Evolutionary conservation across 352 stramenopile species (phyloP).

Genomic region (Phytophthora colocasiae): DNA sequence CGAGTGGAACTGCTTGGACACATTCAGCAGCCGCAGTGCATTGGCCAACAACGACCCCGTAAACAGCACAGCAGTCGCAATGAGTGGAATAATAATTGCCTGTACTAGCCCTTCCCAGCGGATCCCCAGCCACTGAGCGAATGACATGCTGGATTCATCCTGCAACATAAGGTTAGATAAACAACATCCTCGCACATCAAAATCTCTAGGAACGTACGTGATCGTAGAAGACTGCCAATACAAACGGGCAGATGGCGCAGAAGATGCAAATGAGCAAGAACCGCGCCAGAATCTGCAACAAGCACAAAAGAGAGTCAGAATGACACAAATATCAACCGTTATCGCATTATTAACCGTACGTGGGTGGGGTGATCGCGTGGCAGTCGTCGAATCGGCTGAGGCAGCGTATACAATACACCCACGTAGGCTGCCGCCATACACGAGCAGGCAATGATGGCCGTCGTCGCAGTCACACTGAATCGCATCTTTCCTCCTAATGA

Average conservation of each 20-base stretch:
- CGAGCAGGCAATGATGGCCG: conserved; percentile 79
- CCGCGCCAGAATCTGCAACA: conserved; percentile 78
- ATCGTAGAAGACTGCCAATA: conserved; percentile 85
- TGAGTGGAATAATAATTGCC: conserved; percentile 66
- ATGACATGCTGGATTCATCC: conserved; percentile 82
- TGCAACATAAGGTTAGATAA: conserved; percentile 18
- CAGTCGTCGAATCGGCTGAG: conserved; percentile 71
- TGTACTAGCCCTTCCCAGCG: conserved; percentile 65
- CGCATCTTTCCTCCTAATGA: conserved; percentile 60
- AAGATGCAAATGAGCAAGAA: conserved; percentile 92
- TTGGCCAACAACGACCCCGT: conserved; percentile 80
- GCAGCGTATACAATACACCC: conserved; percentile 87
- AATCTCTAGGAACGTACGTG: conserved; percentile 49
- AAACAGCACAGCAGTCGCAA: conserved; percentile 81
- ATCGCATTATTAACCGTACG: conserved; percentile 38
- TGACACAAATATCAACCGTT: neutral
- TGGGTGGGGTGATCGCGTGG: conserved; percentile 87
- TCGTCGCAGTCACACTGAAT: conserved; percentile 74
- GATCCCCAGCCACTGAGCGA: conserved; percentile 87
- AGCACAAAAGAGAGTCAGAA: conserved; percentile 8
- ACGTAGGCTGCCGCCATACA: conserved; percentile 87
- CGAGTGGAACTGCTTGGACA: conserved; percentile 79
- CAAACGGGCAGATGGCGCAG: conserved; percentile 82
- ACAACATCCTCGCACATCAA: neutral
- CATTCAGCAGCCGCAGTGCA: conserved; percentile 72